Evolutionary conservation across 495 filamentous ascomycete species (phyloP).

Genomic region (Aspergillus bridgeri): DNA sequence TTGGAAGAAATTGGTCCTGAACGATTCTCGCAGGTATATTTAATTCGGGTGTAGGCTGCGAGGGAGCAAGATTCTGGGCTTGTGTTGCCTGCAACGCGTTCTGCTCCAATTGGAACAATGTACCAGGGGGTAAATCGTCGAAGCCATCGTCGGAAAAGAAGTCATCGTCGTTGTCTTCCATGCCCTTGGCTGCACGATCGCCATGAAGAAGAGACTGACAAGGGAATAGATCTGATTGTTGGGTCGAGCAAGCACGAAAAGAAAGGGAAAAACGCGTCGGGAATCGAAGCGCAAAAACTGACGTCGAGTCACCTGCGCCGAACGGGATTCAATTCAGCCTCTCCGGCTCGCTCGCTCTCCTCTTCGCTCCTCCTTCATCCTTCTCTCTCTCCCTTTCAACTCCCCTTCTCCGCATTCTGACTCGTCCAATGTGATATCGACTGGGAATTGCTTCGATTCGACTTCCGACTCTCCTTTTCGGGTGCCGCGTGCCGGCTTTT

Average conservation of each 20-base stretch:
- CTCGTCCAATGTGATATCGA: neutral
- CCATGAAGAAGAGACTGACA: slow-evolving; percentile 36
- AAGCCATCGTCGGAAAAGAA: slow-evolving; percentile 64
- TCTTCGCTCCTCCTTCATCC: slow-evolving; percentile 5
- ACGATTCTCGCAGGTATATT: slow-evolving; percentile 15
- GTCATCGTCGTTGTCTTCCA: slow-evolving; percentile 60
- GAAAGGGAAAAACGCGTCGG: slow-evolving; percentile 3
- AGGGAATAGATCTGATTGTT: slow-evolving; percentile 2
- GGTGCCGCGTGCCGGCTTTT: neutral
- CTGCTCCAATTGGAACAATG: slow-evolving; percentile 53
- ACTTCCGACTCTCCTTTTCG: neutral
- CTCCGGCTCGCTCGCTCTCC: slow-evolving; percentile 7
- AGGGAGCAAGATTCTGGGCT: slow-evolving; percentile 7
- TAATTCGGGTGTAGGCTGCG: slow-evolving; percentile 2
- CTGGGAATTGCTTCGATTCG: neutral
- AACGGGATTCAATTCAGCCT: slow-evolving; percentile 6
- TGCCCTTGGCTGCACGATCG: slow-evolving; percentile 38
- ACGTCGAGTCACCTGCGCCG: slow-evolving; percentile 11
- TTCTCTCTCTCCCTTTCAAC: neutral
- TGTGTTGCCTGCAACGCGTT: slow-evolving; percentile 53
- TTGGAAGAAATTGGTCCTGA: slow-evolving; percentile 9
- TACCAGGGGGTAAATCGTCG: slow-evolving; percentile 51
- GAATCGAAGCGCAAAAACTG: slow-evolving; percentile 7
- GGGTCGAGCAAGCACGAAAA: neutral
- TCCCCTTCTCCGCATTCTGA: neutral